These are phyloP conservation scores for Aspergillus phoenicis DNA, from an alignment of 2,329 filamentous ascomycete genomes.

Conservation along the genomic window DNA sequence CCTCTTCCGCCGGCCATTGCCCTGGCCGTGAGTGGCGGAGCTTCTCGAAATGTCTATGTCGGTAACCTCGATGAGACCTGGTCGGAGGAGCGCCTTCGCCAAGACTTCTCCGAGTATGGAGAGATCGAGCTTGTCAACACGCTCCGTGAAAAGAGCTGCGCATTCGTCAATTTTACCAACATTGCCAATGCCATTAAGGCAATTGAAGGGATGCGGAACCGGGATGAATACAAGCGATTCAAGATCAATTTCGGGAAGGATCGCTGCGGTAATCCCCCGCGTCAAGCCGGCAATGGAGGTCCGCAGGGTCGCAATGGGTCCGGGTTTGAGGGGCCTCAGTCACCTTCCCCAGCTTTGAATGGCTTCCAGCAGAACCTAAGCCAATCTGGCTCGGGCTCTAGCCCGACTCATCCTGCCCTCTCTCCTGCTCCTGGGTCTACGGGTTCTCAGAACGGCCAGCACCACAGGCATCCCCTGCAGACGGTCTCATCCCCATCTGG, in stretches of 20 bases:
- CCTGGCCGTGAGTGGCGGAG: conserved; percentile 90
- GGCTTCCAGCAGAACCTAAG: conserved; percentile 59
- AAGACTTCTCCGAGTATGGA: conserved; percentile 96
- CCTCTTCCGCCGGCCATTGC: conserved; percentile 94
- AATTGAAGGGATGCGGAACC: conserved; percentile 90
- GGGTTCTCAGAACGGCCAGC: conserved; percentile 57
- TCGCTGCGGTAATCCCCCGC: conserved; percentile 91
- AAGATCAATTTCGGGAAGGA: conserved; percentile 99
- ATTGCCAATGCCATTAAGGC: conserved; percentile 99
- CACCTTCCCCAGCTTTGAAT: conserved; percentile 58
- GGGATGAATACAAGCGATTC: conserved; percentile 96
- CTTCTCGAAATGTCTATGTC: conserved; percentile 97
- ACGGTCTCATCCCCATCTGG: conserved; percentile 62
- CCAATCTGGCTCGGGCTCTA: conserved; percentile 60
- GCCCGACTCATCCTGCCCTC: conserved; percentile 59
- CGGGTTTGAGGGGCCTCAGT: conserved; percentile 56
- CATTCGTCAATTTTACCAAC: conserved; percentile 99
- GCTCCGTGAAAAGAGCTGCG: conserved; percentile 96
- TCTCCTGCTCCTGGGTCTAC: conserved; percentile 59
- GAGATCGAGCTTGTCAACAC: conserved; percentile 98
- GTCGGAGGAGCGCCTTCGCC: conserved; percentile 91
- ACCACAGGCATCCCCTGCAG: conserved; percentile 62
- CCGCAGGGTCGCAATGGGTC: conserved; percentile 66
- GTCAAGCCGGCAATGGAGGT: conserved; percentile 72
- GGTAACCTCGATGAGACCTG: conserved; percentile 96